phyloP scores from a whole-genome alignment of 2,329 filamentous ascomycete species.

The Davidsoniella neocaledoniae region DNA sequence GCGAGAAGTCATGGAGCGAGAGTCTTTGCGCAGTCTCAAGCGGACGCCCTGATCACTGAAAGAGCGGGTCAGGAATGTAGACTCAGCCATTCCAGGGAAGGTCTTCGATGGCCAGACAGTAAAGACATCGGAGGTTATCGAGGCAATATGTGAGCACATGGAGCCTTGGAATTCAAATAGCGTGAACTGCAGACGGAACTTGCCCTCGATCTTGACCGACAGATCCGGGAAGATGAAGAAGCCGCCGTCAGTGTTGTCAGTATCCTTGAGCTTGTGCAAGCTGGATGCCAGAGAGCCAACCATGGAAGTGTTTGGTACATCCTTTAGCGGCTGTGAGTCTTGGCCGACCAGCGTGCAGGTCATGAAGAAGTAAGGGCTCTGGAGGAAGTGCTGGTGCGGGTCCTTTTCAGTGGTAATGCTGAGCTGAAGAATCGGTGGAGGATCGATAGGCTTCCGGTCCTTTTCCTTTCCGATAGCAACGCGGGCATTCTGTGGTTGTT shows the following conservation, averaged over 20 bases:
- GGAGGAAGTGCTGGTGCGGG: conserved; percentile 26
- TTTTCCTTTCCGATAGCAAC: conserved; percentile 61
- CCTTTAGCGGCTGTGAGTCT: conserved; percentile 22
- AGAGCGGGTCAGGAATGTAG: conserved; percentile 61
- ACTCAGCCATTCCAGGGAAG: conserved; percentile 67
- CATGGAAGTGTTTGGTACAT: conserved; percentile 31
- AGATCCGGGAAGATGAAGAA: conserved; percentile 89
- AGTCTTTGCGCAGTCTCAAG: conserved; percentile 67
- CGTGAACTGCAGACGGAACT: conserved; percentile 57
- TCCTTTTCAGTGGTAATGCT: conserved; percentile 25
- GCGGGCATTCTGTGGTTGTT: conserved; percentile 50
- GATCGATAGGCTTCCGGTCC: conserved; percentile 76
- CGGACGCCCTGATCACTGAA: conserved; percentile 82
- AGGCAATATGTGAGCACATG: conserved; percentile 19
- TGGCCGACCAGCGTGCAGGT: conserved; percentile 28
- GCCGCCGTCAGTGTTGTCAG: conserved; percentile 58
- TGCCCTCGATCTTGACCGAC: conserved; percentile 58
- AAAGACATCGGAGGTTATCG: conserved; percentile 48
- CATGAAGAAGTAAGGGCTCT: conserved; percentile 31
- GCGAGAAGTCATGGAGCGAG: conserved; percentile 37
- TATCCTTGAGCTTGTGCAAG: conserved; percentile 65
- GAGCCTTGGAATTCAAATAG: conserved; percentile 40
- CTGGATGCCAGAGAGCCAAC: conserved; percentile 65
- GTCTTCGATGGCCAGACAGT: conserved; percentile 47
- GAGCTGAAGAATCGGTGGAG: conserved; percentile 69